These are phyloP conservation scores for Trametes gibbosa DNA, from an alignment of 768 basidiomycete species.

Conservation along the genomic window DNA sequence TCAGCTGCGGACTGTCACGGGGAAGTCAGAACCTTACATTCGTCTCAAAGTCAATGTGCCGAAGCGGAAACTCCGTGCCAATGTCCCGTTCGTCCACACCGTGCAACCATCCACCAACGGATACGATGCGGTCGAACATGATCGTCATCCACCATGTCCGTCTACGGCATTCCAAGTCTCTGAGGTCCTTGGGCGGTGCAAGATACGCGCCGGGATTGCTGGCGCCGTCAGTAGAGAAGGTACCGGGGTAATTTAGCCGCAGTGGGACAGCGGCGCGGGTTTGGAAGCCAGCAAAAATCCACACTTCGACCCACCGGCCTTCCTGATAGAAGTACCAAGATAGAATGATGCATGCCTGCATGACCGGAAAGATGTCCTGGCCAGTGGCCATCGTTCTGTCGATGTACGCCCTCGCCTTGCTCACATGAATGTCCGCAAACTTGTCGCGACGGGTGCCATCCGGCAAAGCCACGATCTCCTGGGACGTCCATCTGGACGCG, in stretches of 20 bases:
- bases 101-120: constrained; percentile 78
- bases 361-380: constrained; percentile 80
- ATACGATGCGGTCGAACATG: constrained; percentile 75
- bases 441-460: constrained; percentile 80
- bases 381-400: constrained; percentile 90
- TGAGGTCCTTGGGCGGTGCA: constrained; percentile 71
- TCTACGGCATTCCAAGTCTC: constrained; percentile 74
- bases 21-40: constrained; percentile 46
- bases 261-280: constrained; percentile 79
- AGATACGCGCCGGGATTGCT: constrained; percentile 77
- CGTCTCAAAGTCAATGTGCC: constrained; percentile 71
- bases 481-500: constrained; percentile 80
- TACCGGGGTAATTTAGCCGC: constrained; percentile 83
- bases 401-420: constrained; percentile 84
- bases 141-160: constrained; percentile 93
- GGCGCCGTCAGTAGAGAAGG: constrained; percentile 59
- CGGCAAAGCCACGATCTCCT: constrained; percentile 59
- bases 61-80: constrained; percentile 78
- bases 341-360: constrained; percentile 83
- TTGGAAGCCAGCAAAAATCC: constrained; percentile 87
- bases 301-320: constrained; percentile 87
- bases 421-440: constrained; percentile 85
- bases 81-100: constrained; percentile 81
- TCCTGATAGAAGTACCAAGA: constrained; percentile 93
- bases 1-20: constrained; percentile 4